phyloP scores from a whole-genome alignment of 495 filamentous ascomycete genomes.

The Penicillium steckii region DNA sequence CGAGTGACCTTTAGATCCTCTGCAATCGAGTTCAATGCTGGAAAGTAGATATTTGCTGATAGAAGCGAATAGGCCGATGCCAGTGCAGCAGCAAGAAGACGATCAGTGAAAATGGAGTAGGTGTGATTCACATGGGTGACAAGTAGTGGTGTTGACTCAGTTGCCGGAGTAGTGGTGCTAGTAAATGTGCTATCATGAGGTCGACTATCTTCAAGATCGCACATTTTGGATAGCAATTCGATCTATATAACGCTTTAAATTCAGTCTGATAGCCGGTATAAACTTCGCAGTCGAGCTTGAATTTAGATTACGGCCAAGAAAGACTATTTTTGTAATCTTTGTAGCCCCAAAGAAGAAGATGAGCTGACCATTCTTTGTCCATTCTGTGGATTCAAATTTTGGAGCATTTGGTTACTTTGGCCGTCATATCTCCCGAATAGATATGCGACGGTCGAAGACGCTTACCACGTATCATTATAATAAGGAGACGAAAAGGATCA shows the following conservation, averaged over 20 bases:
- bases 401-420: neutral
- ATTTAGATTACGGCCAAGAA: too few relatives aligned
- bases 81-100: conserved; percentile 28
- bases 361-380: neutral
- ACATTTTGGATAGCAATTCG: too few relatives aligned
- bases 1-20: conserved; percentile 36
- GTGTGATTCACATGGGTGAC: neutral
- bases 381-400: conserved; percentile 11
- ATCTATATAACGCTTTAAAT: too few relatives aligned
- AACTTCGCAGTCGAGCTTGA: too few relatives aligned
- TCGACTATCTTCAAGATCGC: too few relatives aligned
- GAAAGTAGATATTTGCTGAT: conserved; percentile 50
- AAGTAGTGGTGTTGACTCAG: conserved; percentile 26
- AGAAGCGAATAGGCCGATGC: conserved; percentile 38
- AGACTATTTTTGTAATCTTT: too few relatives aligned
- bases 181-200: too few relatives aligned
- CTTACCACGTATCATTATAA: conserved; percentile 30
- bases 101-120: conserved; percentile 25
- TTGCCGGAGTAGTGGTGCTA: too few relatives aligned
- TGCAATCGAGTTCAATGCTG: conserved; percentile 42
- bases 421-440: conserved; percentile 20
- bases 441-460: conserved; percentile 33
- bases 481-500: neutral
- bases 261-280: too few relatives aligned
- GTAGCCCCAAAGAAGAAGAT: too few relatives aligned